Evolutionary conservation across 75 land plant genomes (phyloP).

Genomic region (Larix kaempferi): DNA sequence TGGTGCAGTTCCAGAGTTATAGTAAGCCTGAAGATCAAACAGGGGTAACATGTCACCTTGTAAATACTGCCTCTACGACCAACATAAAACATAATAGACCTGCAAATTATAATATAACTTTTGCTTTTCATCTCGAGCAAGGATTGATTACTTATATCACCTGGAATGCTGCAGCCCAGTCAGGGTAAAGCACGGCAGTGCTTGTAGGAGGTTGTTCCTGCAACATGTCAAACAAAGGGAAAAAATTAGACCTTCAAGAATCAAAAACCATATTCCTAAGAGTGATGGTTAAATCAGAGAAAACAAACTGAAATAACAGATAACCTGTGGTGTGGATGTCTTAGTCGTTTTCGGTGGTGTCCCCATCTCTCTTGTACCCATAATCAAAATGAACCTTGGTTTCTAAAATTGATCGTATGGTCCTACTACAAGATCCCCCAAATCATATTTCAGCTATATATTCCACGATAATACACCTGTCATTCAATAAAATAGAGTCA

Average conservation of each 20-base stretch:
- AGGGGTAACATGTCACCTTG: background rate
- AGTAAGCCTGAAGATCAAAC: slow-evolving; percentile 50
- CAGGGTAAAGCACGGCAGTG: slow-evolving; percentile 48
- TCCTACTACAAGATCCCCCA: background rate
- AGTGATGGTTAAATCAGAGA: background rate
- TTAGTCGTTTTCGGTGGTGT: slow-evolving; percentile 43
- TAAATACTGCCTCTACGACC: background rate
- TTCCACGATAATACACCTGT: background rate
- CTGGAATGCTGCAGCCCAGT: slow-evolving; percentile 76
- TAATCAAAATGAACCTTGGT: background rate
- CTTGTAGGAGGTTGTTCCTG: slow-evolving; percentile 54
- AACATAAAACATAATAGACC: background rate
- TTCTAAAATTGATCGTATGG: background rate
- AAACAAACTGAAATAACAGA: background rate
- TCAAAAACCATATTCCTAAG: background rate
- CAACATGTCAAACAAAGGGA: background rate
- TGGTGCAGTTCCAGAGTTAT: slow-evolving; percentile 35
- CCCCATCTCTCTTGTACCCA: slow-evolving; percentile 38
- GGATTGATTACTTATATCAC: slow-evolving; percentile 10
- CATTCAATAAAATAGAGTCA: background rate
- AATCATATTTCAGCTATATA: background rate
- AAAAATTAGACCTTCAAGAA: background rate
- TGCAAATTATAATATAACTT: background rate
- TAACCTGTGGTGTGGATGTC: slow-evolving; percentile 18
- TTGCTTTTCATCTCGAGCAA: background rate